phyloP scores from a whole-genome alignment of 2,329 filamentous ascomycete genomes.

The Alternaria arborescens region DNA sequence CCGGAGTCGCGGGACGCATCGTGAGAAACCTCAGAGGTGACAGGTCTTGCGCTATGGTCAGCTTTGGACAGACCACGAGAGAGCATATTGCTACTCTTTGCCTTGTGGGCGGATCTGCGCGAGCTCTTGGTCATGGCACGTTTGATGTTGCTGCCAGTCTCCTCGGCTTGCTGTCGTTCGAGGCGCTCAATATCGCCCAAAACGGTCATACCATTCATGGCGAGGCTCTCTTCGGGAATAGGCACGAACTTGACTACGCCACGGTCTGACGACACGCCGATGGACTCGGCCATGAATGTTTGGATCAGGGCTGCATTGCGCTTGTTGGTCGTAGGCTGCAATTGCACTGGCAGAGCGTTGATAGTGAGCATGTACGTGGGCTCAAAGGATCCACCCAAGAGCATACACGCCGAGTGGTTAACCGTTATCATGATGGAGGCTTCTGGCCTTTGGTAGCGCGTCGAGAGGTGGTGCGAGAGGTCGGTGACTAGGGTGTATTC shows the following conservation, averaged over 20 bases:
- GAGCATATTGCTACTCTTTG: constrained; percentile 50
- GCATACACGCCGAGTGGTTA: constrained; percentile 77
- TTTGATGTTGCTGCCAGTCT: constrained; percentile 54
- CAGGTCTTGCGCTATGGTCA: constrained; percentile 33
- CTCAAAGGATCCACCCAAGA: constrained; percentile 78
- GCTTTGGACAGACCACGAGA: constrained; percentile 44
- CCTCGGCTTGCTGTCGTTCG: constrained; percentile 56
- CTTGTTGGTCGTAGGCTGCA: constrained; percentile 79
- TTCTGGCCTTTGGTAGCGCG: constrained; percentile 77
- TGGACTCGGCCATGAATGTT: constrained; percentile 73
- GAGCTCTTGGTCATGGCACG: constrained; percentile 51
- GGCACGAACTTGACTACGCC: constrained; percentile 78
- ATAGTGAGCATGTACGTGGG: constrained; percentile 82
- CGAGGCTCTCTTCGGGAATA: constrained; percentile 75
- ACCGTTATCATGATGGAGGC: constrained; percentile 78
- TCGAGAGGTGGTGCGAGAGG: constrained; percentile 75
- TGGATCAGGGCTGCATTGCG: constrained; percentile 82
- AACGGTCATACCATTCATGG: constrained; percentile 74
- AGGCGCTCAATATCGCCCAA: constrained; percentile 71
- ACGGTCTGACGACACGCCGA: constrained; percentile 71
- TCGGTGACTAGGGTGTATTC: constrained; percentile 78
- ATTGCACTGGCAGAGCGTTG: constrained; percentile 71
- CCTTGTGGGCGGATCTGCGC: constrained; percentile 43
- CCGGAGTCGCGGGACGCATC: constrained; percentile 49
- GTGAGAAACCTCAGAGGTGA: constrained; percentile 45